A percentile compares a stretch with the other conserved stretches of the same genome.
phyloP scores from a whole-genome alignment of 2,329 filamentous ascomycete species.

The Pezicula neosporulosa region DNA sequence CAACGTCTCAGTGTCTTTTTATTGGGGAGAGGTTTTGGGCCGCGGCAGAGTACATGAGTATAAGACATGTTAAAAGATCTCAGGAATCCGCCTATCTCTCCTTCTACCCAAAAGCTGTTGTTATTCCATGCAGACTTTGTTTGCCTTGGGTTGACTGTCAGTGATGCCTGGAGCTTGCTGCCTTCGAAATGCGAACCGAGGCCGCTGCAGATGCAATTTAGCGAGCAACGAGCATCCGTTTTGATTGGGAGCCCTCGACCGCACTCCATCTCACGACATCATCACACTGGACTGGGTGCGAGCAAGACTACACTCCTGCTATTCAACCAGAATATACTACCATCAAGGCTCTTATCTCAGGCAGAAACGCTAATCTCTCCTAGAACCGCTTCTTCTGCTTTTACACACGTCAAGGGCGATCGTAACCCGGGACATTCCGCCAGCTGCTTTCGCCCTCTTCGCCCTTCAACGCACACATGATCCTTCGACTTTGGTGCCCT shows the following conservation, averaged over 20 bases:
- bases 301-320: no score
- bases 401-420: no score
- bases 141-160: neutral
- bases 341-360: no score
- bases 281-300: no score
- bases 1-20: neutral
- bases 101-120: neutral
- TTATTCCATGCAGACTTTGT: neutral
- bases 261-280: neutral
- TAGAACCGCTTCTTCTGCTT: no score
- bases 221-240: neutral
- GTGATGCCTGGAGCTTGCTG: neutral
- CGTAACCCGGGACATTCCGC: no score
- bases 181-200: neutral
- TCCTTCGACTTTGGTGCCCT: no score
- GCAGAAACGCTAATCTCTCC: no score
- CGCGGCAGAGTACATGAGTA: conserved; percentile 11
- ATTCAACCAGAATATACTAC: no score
- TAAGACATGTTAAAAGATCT: conserved; percentile 1
- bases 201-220: neutral
- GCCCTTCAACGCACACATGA: no score
- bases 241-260: neutral
- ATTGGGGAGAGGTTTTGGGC: neutral
- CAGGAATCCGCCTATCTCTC: neutral
- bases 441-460: no score